A percentile compares a stretch with the other conserved stretches of the same genome.
Conservation (phyloP, 164 flowering plant genomes). For the Nelumbo lutea region DNA sequence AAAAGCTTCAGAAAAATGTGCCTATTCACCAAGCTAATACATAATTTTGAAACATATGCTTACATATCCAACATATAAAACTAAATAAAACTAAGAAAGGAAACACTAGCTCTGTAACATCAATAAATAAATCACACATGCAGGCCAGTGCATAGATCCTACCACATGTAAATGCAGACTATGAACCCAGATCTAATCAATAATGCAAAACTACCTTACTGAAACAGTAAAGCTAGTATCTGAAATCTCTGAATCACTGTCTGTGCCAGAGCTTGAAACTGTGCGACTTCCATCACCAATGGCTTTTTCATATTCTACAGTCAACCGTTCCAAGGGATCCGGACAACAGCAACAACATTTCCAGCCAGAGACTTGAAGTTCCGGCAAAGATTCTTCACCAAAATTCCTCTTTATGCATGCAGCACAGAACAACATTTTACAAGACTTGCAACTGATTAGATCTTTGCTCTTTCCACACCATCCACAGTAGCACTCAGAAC, state of each 20-base stretch:
- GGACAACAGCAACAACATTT: slow-evolving; percentile 79
- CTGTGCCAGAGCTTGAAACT: slow-evolving; percentile 75
- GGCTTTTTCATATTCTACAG: slow-evolving; percentile 48
- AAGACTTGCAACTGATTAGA: slow-evolving; percentile 59
- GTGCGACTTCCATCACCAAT: slow-evolving; percentile 24
- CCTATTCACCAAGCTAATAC: too few species aligned
- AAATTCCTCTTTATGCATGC: slow-evolving; percentile 63
- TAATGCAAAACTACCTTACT: slow-evolving; percentile 37
- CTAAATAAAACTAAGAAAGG: too few species aligned
- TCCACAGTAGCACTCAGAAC: slow-evolving; percentile 68
- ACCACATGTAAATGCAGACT: neutral
- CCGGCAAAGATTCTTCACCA: slow-evolving; percentile 47
- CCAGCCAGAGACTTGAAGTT: slow-evolving; percentile 51
- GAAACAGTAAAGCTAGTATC: slow-evolving; percentile 32
- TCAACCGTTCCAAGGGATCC: slow-evolving; percentile 39
- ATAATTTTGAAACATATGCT: too few species aligned
- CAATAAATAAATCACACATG: too few species aligned
- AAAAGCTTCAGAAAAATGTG: too few species aligned
- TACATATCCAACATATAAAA: too few species aligned
- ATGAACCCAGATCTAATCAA: neutral
- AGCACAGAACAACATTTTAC: slow-evolving; percentile 57
- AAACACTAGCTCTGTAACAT: too few species aligned
- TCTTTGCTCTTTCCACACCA: slow-evolving; percentile 78
- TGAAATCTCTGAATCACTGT: slow-evolving; percentile 60
- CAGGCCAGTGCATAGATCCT: too few species aligned